These are phyloP conservation scores for Talaromyces sp. DNA, from an alignment of 2,329 filamentous ascomycete genomes.

Conservation along the genomic window DNA sequence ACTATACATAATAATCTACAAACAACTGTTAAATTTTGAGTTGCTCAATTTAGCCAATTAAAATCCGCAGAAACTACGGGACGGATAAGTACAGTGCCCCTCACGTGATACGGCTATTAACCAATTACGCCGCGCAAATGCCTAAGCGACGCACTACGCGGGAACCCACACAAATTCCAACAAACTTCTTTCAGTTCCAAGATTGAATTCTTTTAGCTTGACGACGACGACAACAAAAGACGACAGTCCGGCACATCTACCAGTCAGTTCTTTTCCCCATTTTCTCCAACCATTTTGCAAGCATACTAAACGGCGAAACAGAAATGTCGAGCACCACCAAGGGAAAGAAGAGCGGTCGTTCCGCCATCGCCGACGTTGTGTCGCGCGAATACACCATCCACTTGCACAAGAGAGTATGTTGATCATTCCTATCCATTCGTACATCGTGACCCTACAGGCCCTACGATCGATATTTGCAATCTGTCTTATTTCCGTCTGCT, in stretches of 20 bases:
- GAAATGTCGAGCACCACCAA: slow-evolving; percentile 64
- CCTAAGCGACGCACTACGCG: slow-evolving; percentile 15
- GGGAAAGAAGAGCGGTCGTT: slow-evolving; percentile 72
- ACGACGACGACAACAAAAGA: slow-evolving; percentile 33
- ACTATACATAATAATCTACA: neutral
- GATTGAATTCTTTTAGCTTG: slow-evolving; percentile 23
- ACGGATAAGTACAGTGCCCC: neutral
- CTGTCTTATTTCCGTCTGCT: neutral
- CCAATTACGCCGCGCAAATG: neutral
- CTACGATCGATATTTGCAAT: slow-evolving; percentile 6
- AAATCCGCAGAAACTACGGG: neutral
- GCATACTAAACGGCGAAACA: slow-evolving; percentile 27
- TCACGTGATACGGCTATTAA: neutral
- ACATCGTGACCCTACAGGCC: neutral
- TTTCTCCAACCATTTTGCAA: neutral
- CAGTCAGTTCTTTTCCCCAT: slow-evolving; percentile 31
- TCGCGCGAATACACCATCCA: slow-evolving; percentile 99
- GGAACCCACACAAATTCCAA: slow-evolving; percentile 17
- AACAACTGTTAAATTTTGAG: too few relatives aligned
- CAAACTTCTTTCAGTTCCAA: slow-evolving; percentile 18
- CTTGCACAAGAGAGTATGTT: slow-evolving; percentile 97
- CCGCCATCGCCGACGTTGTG: slow-evolving; percentile 98
- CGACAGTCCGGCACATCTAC: slow-evolving; percentile 34
- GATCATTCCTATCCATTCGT: slow-evolving; percentile 15
- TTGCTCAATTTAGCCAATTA: neutral